These are phyloP conservation scores for Cubamyces sp. DNA, from an alignment of 768 basidiomycete genomes.

Conservation along the genomic window DNA sequence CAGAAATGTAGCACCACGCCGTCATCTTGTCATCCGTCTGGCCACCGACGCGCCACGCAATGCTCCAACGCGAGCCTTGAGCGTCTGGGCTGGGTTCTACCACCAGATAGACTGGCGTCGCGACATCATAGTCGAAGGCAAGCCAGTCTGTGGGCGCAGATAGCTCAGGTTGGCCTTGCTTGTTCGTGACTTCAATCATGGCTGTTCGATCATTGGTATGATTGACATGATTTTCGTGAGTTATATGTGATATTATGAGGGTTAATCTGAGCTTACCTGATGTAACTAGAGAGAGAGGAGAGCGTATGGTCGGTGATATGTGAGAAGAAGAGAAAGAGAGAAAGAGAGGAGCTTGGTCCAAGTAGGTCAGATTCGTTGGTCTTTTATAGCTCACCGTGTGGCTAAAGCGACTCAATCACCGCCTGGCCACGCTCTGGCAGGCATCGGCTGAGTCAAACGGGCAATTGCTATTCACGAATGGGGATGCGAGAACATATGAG, in stretches of 20 bases:
- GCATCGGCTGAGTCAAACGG: no score
- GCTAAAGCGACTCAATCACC: not conserved
- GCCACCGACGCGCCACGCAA: constrained; percentile 14
- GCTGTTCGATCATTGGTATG: not conserved
- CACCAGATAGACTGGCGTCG: constrained; percentile 6
- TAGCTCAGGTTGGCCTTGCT: not conserved
- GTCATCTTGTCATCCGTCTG: not conserved
- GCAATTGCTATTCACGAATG: no score
- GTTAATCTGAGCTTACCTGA: not conserved
- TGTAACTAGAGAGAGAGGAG: no score
- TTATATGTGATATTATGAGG: no score
- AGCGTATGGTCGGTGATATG: no score
- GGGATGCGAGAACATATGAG: no score
- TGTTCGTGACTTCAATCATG: not conserved
- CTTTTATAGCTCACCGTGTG: not conserved
- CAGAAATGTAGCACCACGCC: constrained; percentile 14
- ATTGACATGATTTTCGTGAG: no score
- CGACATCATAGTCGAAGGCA: constrained; percentile 14
- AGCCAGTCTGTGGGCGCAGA: constrained; percentile 14
- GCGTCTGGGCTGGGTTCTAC: not conserved
- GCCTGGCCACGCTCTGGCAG: not conserved
- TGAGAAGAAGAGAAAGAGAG: not conserved
- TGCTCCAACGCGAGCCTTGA: not conserved
- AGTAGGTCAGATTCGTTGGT: not conserved
- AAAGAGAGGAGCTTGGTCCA: not conserved